Conservation (phyloP, 1,284 basidiomycete species). For the Retiboletus flavoniger region DNA sequence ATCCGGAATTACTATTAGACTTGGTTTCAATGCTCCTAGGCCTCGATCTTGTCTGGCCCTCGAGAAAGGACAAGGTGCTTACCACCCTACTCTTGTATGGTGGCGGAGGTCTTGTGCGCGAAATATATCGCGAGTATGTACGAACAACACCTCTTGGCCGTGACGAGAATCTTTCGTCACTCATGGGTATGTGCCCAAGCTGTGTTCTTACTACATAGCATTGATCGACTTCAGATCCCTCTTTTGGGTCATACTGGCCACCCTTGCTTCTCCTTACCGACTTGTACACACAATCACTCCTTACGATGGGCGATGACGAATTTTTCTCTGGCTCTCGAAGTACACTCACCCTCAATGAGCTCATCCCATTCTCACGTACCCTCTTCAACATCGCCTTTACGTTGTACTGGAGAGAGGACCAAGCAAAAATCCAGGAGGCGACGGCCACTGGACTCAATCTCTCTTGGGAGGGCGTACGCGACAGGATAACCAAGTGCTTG, state of each 20-base stretch:
- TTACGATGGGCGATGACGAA: slow-evolving; percentile 96
- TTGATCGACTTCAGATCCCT: slow-evolving; percentile 40
- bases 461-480: slow-evolving; percentile 44
- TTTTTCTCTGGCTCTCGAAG: slow-evolving; percentile 61
- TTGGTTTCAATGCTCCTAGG: slow-evolving; percentile 53
- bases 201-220: slow-evolving; percentile 6
- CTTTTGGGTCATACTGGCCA: slow-evolving; percentile 52
- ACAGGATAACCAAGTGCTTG: slow-evolving; percentile 73
- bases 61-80: slow-evolving; percentile 53
- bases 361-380: slow-evolving; percentile 65
- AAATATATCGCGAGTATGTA: slow-evolving; percentile 73
- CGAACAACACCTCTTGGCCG: slow-evolving; percentile 55
- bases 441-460: slow-evolving; percentile 43
- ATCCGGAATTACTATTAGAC: slow-evolving; percentile 40
- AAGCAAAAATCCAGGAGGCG: slow-evolving; percentile 40
- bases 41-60: slow-evolving; percentile 58
- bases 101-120: slow-evolving; percentile 63
- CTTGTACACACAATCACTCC: slow-evolving; percentile 81
- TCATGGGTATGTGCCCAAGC: slow-evolving; percentile 39
- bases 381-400: slow-evolving; percentile 79
- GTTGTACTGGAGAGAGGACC: slow-evolving; percentile 75
- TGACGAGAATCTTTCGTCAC: slow-evolving; percentile 44
- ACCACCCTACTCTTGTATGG: slow-evolving; percentile 48
- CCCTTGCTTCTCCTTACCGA: slow-evolving; percentile 80
- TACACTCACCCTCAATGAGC: slow-evolving; percentile 76